Conservation (phyloP, 1,139 yeast genomes). For the Taiozyma sp. region DNA sequence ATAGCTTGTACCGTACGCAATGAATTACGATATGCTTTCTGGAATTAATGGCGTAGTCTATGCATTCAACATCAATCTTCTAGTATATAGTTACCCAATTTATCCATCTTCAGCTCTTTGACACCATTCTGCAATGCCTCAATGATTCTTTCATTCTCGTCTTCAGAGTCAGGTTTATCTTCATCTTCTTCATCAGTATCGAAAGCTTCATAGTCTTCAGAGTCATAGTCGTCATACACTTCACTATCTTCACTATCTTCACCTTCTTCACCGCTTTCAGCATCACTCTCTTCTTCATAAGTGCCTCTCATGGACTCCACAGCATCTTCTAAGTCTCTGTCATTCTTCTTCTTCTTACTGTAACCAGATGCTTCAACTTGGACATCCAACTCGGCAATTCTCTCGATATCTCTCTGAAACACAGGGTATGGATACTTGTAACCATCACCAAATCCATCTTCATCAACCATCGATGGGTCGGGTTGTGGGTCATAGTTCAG, state of each 20-base stretch:
- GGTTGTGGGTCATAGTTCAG: slow-evolving; percentile 64
- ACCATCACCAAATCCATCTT: slow-evolving; percentile 77
- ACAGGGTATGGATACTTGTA: slow-evolving; percentile 74
- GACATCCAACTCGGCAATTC: slow-evolving; percentile 67
- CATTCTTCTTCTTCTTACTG: slow-evolving; percentile 60
- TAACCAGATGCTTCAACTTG: slow-evolving; percentile 91
- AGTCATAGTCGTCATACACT: slow-evolving; percentile 22
- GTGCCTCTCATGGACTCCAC: slow-evolving; percentile 56
- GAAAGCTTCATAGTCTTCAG: slow-evolving; percentile 25
- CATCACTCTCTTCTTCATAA: slow-evolving; percentile 31
- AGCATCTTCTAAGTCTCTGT: slow-evolving; percentile 70
- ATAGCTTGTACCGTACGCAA: not conserved
- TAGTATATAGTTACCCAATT: slow-evolving; percentile 70
- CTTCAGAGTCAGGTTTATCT: slow-evolving; percentile 34
- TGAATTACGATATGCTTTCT: not conserved
- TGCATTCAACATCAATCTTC: slow-evolving; percentile 28
- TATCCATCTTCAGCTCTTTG: slow-evolving; percentile 65
- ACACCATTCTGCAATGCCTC: slow-evolving; percentile 61
- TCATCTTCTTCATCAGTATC: slow-evolving; percentile 31
- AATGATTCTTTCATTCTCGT: slow-evolving; percentile 68
- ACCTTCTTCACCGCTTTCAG: slow-evolving; percentile 28
- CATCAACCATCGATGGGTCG: slow-evolving; percentile 64
- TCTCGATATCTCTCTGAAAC: slow-evolving; percentile 66
- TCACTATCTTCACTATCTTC: slow-evolving; percentile 20
- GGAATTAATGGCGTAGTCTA: not conserved